phyloP scores from a whole-genome alignment of 805 yeast species.

The Barnettozyma vustinii region DNA sequence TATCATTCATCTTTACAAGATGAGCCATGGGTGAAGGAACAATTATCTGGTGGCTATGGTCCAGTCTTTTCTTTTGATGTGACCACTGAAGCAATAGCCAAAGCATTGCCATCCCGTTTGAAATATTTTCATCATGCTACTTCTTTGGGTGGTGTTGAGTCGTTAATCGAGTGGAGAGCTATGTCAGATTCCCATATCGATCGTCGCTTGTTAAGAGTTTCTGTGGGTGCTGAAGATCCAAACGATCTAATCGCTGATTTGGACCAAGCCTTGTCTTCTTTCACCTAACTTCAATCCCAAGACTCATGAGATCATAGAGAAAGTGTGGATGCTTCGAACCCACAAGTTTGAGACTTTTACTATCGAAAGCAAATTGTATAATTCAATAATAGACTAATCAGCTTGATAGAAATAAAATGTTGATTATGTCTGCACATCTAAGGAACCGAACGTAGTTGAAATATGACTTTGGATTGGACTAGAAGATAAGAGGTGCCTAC shows the following conservation, averaged over 20 bases:
- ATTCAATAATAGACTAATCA: too few species aligned
- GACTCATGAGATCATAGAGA: too few species aligned
- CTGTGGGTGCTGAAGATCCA: slow-evolving; percentile 74
- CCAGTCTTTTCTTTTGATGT: slow-evolving; percentile 74
- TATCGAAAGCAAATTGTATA: too few species aligned
- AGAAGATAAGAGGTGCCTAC: too few species aligned
- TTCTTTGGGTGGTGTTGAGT: slow-evolving; percentile 88
- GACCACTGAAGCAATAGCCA: slow-evolving; percentile 28
- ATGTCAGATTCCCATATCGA: slow-evolving; percentile 56
- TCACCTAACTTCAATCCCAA: too few species aligned
- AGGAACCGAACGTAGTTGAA: too few species aligned
- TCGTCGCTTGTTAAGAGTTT: slow-evolving; percentile 59
- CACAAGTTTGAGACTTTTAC: too few species aligned
- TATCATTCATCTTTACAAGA: slow-evolving; percentile 74
- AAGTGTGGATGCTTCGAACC: too few species aligned
- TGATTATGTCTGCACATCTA: too few species aligned
- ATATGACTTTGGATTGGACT: too few species aligned
- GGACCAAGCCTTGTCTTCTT: too few species aligned
- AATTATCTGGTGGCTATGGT: slow-evolving; percentile 55
- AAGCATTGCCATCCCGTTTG: slow-evolving; percentile 54
- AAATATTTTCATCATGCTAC: slow-evolving; percentile 85
- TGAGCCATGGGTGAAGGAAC: slow-evolving; percentile 60
- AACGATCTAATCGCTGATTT: slow-evolving; percentile 54
- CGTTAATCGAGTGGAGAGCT: slow-evolving; percentile 87
- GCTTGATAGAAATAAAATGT: too few species aligned